Conservation (phyloP, 257 asterid genomes). For the Scutellaria barbata region DNA sequence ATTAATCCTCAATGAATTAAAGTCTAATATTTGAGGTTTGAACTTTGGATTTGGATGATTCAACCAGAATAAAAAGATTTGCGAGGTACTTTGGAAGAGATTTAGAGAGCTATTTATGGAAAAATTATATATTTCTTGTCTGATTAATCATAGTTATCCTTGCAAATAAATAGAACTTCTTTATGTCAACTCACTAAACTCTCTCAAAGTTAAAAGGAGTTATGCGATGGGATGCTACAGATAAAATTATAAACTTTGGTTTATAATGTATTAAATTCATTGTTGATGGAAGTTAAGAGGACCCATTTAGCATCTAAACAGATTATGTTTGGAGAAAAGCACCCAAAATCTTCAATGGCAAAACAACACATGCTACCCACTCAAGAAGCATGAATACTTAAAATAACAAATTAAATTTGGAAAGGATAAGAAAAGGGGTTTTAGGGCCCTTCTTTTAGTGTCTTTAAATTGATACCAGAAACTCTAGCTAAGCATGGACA, state of each 20-base stretch:
- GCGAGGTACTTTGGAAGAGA: too few species aligned
- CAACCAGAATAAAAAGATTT: too few species aligned
- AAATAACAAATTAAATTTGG: slow-evolving; percentile 26
- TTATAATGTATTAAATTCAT: slow-evolving; percentile 27
- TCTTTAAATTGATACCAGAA: slow-evolving; percentile 54
- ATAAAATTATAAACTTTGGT: slow-evolving; percentile 37
- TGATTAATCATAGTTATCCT: too few species aligned
- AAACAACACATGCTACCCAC: slow-evolving; percentile 66
- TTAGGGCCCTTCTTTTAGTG: slow-evolving; percentile 52
- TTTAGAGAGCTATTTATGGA: too few species aligned
- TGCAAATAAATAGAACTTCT: not conserved
- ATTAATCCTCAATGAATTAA: too few species aligned
- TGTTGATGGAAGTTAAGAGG: slow-evolving; percentile 43
- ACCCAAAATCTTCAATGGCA: slow-evolving; percentile 24
- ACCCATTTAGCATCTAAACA: slow-evolving; percentile 49
- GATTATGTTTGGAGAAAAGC: slow-evolving; percentile 43
- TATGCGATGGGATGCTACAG: slow-evolving; percentile 33
- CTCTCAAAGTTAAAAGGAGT: not conserved
- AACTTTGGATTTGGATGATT: too few species aligned
- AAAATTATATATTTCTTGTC: too few species aligned
- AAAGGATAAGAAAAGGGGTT: slow-evolving; percentile 33
- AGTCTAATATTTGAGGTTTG: too few species aligned
- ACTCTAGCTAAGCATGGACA: slow-evolving; percentile 35
- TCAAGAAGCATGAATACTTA: slow-evolving; percentile 45
- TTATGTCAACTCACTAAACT: slow-evolving; percentile 38